These are phyloP conservation scores for Wickerhamomyces hampshirensis DNA, from an alignment of 805 yeast species.

Conservation along the genomic window DNA sequence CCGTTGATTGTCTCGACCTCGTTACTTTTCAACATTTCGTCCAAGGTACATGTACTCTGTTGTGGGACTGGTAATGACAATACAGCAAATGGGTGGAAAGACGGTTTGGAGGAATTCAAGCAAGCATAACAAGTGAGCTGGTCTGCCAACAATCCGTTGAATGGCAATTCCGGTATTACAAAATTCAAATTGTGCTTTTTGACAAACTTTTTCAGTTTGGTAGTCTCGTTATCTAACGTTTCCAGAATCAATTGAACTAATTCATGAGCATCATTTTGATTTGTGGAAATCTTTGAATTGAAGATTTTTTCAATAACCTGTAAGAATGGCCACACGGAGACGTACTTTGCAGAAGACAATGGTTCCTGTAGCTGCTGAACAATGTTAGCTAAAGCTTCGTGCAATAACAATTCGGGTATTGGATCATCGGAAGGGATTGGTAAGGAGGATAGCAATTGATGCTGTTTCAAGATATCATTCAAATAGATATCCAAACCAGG, in stretches of 20 bases:
- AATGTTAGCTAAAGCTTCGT: slow-evolving; percentile 49
- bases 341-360: slow-evolving; percentile 43
- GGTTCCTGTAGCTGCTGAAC: slow-evolving; percentile 60
- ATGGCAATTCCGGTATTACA: slow-evolving; percentile 62
- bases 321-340: slow-evolving; percentile 77
- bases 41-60: slow-evolving; percentile 38
- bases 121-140: slow-evolving; percentile 71
- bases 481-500: slow-evolving; percentile 57
- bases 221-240: slow-evolving; percentile 64
- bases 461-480: slow-evolving; percentile 29
- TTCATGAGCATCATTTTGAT: slow-evolving; percentile 96
- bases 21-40: slow-evolving; percentile 48
- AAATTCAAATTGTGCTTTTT: slow-evolving; percentile 15
- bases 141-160: slow-evolving; percentile 61
- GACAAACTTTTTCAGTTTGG: slow-evolving; percentile 33
- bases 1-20: slow-evolving; percentile 69
- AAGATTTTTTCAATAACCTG: slow-evolving; percentile 68
- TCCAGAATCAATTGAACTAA: slow-evolving; percentile 77
- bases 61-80: slow-evolving; percentile 73
- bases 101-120: slow-evolving; percentile 52
- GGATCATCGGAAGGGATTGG: slow-evolving; percentile 15
- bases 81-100: slow-evolving; percentile 58
- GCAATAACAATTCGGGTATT: slow-evolving; percentile 46
- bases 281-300: slow-evolving; percentile 66
- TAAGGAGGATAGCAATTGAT: slow-evolving; percentile 14